Base-by-base conservation (phyloP, 2,329 filamentous ascomycete genomes). In the Aspergillus uvarum region DNA sequence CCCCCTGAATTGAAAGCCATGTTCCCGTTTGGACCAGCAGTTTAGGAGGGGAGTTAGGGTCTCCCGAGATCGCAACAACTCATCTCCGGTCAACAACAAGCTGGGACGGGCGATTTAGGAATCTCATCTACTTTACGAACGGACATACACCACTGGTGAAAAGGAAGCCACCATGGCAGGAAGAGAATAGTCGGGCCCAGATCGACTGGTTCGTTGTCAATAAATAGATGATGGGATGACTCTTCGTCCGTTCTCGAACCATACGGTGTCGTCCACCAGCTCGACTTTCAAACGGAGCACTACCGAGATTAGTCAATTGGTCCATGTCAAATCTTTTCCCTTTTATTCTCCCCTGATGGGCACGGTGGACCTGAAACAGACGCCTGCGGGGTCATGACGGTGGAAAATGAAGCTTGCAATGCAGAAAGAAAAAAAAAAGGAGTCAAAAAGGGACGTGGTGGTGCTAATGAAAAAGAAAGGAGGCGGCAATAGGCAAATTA, bases 151-250 rank as follows among this genome's bases (percentile, higher is more conserved):
- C 29, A 21, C 29, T 10, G 19, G 8, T 48, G 19, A 2, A 8
- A 61, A 52, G 56, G 57, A 59, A 59, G 59, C 63, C 61, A 65
- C 61, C 52, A 59, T 31, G 44, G 16, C 48, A 57, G 24, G 54
- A 57, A 50, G 52, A 61, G 54, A 49, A 58, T 56, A 53, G 61
- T 51, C 42, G 51, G 35, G 60, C 52, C 55, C 50, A 56, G 60
- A 63, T 65, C 56, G 52, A 61, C 58, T 58, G 56, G 56, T 56
- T 58, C 51, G 57, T 50, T 52, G 59, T 51, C 55, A 58, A 51
- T 38, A 59, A 50, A 53, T 24, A 35, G 53, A 47, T 29, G 52
- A 47, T 22, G 32, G 14, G 32, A 5, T 35, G 32, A 35, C 51
- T 50, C 51, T 21, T 56, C 42, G 50, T 52, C 49, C 50, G n/a